These are phyloP conservation scores for Diutina sp. DNA, from an alignment of 1,139 yeast species.

Conservation along the genomic window DNA sequence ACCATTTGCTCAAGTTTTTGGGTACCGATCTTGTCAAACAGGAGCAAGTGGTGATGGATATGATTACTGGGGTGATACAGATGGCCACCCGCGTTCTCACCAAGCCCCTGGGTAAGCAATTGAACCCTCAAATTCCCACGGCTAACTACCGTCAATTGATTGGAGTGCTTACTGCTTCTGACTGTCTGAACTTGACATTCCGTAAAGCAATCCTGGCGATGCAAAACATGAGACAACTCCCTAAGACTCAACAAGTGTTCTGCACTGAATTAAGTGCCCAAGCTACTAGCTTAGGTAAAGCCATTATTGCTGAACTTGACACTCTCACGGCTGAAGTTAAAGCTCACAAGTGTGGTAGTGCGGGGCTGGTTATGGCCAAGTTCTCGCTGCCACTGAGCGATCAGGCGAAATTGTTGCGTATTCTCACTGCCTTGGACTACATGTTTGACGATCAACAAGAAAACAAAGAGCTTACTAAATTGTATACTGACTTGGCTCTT, in stretches of 20 bases:
- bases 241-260: constrained; percentile 52
- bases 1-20: constrained; percentile 46
- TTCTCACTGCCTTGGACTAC: constrained; percentile 81
- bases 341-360: constrained; percentile 6
- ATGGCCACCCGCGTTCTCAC: neutral
- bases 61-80: neutral
- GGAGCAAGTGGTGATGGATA: constrained; percentile 11
- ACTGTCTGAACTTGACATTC: constrained; percentile 77
- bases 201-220: constrained; percentile 75
- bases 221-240: constrained; percentile 59
- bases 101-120: neutral
- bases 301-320: constrained; percentile 44
- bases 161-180: constrained; percentile 66
- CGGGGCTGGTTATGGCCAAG: constrained; percentile 35
- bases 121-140: constrained; percentile 42
- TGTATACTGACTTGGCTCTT: constrained; percentile 57
- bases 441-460: constrained; percentile 41
- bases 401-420: constrained; percentile 75
- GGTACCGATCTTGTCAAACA: constrained; percentile 9
- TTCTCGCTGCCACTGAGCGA: constrained; percentile 78
- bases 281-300: constrained; percentile 51
- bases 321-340: constrained; percentile 14
- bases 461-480: constrained; percentile 25
- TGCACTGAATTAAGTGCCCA: constrained; percentile 55
- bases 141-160: constrained; percentile 51